Evolutionary conservation across 2,329 filamentous ascomycete genomes (phyloP).

Genomic region (Sordariomycetes sp.): DNA sequence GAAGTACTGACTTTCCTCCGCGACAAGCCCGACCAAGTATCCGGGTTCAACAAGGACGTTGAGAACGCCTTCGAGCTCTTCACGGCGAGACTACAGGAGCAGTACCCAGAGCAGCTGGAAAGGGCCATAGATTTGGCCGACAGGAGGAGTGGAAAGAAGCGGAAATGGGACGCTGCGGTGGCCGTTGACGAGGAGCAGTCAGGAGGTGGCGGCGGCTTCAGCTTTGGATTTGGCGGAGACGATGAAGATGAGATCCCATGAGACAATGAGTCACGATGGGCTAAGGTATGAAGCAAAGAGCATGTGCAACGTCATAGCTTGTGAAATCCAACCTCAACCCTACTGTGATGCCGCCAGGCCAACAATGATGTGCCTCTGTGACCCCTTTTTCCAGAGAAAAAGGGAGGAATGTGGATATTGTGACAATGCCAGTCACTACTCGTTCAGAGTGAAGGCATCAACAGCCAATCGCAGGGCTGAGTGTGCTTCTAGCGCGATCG

Average conservation of each 20-base stretch:
- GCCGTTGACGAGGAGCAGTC: slow-evolving; percentile 22
- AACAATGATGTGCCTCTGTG: no score
- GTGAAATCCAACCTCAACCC: no score
- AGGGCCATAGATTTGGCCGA: slow-evolving; percentile 57
- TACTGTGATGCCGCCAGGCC: no score
- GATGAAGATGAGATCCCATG: slow-evolving; percentile 38
- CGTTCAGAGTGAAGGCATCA: no score
- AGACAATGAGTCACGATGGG: no score
- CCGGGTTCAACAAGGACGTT: slow-evolving; percentile 69
- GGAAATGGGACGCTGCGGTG: slow-evolving; percentile 79
- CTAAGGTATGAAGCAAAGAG: no score
- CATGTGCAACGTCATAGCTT: no score
- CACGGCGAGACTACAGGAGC: slow-evolving; percentile 52
- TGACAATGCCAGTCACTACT: no score
- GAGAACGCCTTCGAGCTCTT: slow-evolving; percentile 69
- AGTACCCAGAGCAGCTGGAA: slow-evolving; percentile 58
- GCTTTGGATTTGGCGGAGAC: slow-evolving; percentile 44
- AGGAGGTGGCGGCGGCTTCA: slow-evolving; percentile 31
- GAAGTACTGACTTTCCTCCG: slow-evolving; percentile 73
- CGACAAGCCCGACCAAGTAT: slow-evolving; percentile 77
- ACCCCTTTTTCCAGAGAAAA: no score
- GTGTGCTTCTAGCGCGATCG: no score
- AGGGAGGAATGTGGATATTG: no score
- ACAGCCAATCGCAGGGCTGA: no score
- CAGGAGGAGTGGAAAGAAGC: slow-evolving; percentile 57